Base-by-base conservation (phyloP, 2,329 filamentous ascomycete species). In the Colletotrichum kahawae region DNA sequence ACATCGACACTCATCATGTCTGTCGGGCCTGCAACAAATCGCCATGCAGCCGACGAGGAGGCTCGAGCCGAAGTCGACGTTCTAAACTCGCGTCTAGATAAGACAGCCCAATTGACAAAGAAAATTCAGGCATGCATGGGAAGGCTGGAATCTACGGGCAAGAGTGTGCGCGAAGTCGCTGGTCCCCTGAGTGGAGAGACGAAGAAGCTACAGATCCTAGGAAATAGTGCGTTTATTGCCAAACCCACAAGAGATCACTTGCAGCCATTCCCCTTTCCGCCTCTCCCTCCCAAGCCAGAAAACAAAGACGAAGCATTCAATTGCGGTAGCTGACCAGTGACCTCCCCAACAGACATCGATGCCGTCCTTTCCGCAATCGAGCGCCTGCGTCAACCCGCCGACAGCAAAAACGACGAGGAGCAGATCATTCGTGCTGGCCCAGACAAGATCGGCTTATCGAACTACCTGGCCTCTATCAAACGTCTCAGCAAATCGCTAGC, bases 101-200 rank as follows among this genome's bases (percentile, higher is more conserved):
- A 98, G 90, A 97, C 97, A 79, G 94, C 95, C 75, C 92, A 95
- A 81, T 90, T 98, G 82, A 98, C 95, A 36, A 98, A 97, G 87
- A 98, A 98, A 88, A 98, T 99, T 71, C 94, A 98, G 84, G 93
- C 94, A 33, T 98, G 95, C 67, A 90, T 98, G 78, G 91, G 92
- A 48, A 91, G 96, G 71, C 89, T 99, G 38, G 95, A 98, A 80
- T 92, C 93, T 48, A 97, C 95, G 68, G 97, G 96, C 21, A 95
- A 95, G 85, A 96, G 94, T 75, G 95, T 98, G 24, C 93, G 95
- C 80, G 95, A 98, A 81, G 96, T 97, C 13, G 95, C 97, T 71
- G 95, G 95, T 1, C 97, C 97, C 10, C 93, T 99, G 56, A 97
- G 96, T 82, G 95, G 94, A 79, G 97, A 98, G 84, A 98, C 97